Percentiles rank a stretch among this genome's conserved stretches.
Conservation (phyloP, 306 rosid species). For the Clitoria ternatea region DNA sequence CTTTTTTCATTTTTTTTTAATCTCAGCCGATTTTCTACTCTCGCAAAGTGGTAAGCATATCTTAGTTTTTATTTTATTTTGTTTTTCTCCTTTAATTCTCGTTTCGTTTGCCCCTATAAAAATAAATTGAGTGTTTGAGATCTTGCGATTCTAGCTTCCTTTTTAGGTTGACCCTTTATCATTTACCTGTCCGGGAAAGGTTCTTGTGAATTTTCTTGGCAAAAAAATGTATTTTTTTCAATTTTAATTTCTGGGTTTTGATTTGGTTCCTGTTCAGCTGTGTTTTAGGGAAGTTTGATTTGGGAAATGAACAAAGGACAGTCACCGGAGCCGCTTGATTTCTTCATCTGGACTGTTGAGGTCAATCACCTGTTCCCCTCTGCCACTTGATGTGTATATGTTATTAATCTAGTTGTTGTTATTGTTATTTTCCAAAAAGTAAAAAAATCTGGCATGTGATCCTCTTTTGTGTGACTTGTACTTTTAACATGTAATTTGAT, state of each 20-base stretch:
- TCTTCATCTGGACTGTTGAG: constrained; percentile 99
- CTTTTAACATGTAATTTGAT: constrained; percentile 21
- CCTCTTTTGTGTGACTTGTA: constrained; percentile 15
- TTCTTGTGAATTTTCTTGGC: background rate
- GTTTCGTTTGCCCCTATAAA: constrained; percentile 17
- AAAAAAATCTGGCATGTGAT: background rate
- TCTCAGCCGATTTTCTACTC: constrained; percentile 11
- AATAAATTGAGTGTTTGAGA: constrained; percentile 29
- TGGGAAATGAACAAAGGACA: constrained; percentile 79
- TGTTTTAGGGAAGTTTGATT: constrained; percentile 37
- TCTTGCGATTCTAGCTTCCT: constrained; percentile 32
- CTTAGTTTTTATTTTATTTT: constrained; percentile 1
- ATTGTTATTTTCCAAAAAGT: background rate
- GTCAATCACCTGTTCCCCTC: constrained; percentile 33
- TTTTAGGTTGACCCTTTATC: background rate
- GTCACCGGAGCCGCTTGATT: constrained; percentile 97
- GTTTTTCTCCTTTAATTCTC: background rate
- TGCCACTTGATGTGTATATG: background rate
- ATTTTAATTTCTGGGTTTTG: background rate
- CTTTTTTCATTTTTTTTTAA: constrained; percentile 5
- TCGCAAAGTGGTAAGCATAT: constrained; percentile 42
- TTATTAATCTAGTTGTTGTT: background rate
- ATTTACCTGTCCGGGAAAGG: constrained; percentile 13
- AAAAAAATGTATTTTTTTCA: background rate
- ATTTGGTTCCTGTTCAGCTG: constrained; percentile 41